These are phyloP conservation scores for Evansstolkia leycettana DNA, from an alignment of 495 filamentous ascomycete species.

Conservation along the genomic window DNA sequence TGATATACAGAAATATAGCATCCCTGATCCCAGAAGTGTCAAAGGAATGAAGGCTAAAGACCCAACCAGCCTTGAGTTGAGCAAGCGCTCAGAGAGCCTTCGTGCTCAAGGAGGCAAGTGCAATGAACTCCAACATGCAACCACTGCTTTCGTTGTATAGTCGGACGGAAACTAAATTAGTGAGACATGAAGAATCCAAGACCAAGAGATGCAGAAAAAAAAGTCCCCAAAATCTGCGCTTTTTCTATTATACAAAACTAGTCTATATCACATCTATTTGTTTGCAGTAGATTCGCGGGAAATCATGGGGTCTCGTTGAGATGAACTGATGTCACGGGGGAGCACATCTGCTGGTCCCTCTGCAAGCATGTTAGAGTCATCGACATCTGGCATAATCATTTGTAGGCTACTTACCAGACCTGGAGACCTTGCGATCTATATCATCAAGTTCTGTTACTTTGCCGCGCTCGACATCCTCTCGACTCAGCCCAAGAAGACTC, in stretches of 20 bases:
- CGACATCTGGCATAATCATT: not conserved
- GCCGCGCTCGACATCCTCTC: slow-evolving; percentile 69
- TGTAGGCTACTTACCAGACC: slow-evolving; percentile 45
- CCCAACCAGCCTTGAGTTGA: no score
- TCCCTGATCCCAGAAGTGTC: no score
- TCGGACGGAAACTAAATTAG: no score
- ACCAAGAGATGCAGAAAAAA: slow-evolving; percentile 2
- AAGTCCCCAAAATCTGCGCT: slow-evolving; percentile 4
- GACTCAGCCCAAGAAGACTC: slow-evolving; percentile 54
- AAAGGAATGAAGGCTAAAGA: no score
- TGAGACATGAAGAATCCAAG: not conserved
- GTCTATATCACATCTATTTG: slow-evolving; percentile 31
- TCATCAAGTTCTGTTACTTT: slow-evolving; percentile 58
- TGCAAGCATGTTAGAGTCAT: slow-evolving; percentile 19
- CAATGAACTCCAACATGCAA: no score
- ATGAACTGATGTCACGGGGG: slow-evolving; percentile 25
- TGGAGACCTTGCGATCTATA: slow-evolving; percentile 58
- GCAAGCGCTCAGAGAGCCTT: no score
- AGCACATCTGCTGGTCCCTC: slow-evolving; percentile 48
- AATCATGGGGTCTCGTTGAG: slow-evolving; percentile 21
- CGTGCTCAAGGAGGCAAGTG: no score
- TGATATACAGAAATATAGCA: no score
- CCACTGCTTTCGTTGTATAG: no score
- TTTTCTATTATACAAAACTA: slow-evolving; percentile 16
- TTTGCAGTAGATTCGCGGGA: slow-evolving; percentile 27